Evolutionary conservation across 176 grass and related monocot species (phyloP).

Genomic region (Raddia guianensis): DNA sequence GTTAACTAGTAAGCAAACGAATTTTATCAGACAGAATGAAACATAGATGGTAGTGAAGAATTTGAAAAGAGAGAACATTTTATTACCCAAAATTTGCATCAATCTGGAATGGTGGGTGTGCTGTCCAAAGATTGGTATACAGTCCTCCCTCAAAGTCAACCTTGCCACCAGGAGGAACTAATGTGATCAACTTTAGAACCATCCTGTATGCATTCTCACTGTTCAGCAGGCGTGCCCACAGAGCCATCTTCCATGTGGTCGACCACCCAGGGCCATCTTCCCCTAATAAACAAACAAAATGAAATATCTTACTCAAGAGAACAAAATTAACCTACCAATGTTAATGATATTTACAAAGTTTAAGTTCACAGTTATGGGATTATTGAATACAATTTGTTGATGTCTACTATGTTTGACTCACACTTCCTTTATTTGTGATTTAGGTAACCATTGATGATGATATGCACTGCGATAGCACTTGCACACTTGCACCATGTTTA

Average conservation of each 20-base stretch:
- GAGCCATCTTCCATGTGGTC: slow-evolving; percentile 84
- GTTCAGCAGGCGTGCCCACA: slow-evolving; percentile 69
- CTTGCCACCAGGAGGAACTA: slow-evolving; percentile 59
- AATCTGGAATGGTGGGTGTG: slow-evolving; percentile 88
- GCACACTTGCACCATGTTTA: too few relatives aligned
- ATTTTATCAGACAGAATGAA: background rate
- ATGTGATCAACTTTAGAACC: slow-evolving; percentile 62
- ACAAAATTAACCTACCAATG: background rate
- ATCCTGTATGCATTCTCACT: slow-evolving; percentile 71
- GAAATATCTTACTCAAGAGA: background rate
- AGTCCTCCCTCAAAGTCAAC: slow-evolving; percentile 65
- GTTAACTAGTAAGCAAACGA: background rate
- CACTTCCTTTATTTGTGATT: too few relatives aligned
- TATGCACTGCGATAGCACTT: too few relatives aligned
- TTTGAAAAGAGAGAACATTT: slow-evolving; percentile 15
- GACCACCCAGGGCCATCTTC: slow-evolving; percentile 86
- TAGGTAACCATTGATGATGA: too few relatives aligned
- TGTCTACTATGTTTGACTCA: too few relatives aligned
- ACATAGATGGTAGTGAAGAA: background rate
- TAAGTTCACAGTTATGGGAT: too few relatives aligned
- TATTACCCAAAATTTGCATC: slow-evolving; percentile 87
- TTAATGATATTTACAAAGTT: background rate
- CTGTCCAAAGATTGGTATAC: slow-evolving; percentile 81
- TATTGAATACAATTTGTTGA: too few relatives aligned
- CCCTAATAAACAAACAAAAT: slow-evolving; percentile 35